phyloP scores from a whole-genome alignment of 78 protist species.

The Speleostelium caveatum region DNA sequence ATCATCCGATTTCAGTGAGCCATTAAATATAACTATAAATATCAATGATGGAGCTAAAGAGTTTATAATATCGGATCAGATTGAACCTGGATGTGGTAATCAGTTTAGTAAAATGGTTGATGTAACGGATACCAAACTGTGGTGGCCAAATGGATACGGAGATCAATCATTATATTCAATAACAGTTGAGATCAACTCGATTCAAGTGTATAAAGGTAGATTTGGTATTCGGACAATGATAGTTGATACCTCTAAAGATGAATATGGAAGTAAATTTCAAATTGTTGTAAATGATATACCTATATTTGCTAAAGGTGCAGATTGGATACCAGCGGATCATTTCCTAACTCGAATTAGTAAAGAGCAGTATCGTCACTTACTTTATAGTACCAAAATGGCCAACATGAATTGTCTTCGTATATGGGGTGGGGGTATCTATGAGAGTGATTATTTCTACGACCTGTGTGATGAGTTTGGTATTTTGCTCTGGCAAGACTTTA shows the following conservation, averaged over 20 bases:
- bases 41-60: too few species aligned
- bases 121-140: slow-evolving; percentile 2
- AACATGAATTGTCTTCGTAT: slow-evolving; percentile 75
- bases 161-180: slow-evolving; percentile 36
- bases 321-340: slow-evolving; percentile 82
- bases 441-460: slow-evolving; percentile 68
- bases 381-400: slow-evolving; percentile 2
- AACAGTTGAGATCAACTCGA: background rate
- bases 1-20: too few species aligned
- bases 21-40: too few species aligned
- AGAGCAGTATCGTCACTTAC: background rate
- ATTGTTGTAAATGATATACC: slow-evolving; percentile 56
- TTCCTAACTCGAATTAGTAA: slow-evolving; percentile 37
- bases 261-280: slow-evolving; percentile 32
- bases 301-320: slow-evolving; percentile 78
- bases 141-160: slow-evolving; percentile 82
- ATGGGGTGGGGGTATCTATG: slow-evolving; percentile 87
- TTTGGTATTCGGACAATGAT: slow-evolving; percentile 34
- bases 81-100: background rate
- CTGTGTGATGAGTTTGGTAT: slow-evolving; percentile 82
- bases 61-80: too few species aligned
- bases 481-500: slow-evolving; percentile 93
- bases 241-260: slow-evolving; percentile 53
- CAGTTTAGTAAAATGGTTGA: background rate
- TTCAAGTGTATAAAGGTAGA: background rate